Conservation (phyloP, 2,329 filamentous ascomycete species). For the Pyrenochaeta sp. region DNA sequence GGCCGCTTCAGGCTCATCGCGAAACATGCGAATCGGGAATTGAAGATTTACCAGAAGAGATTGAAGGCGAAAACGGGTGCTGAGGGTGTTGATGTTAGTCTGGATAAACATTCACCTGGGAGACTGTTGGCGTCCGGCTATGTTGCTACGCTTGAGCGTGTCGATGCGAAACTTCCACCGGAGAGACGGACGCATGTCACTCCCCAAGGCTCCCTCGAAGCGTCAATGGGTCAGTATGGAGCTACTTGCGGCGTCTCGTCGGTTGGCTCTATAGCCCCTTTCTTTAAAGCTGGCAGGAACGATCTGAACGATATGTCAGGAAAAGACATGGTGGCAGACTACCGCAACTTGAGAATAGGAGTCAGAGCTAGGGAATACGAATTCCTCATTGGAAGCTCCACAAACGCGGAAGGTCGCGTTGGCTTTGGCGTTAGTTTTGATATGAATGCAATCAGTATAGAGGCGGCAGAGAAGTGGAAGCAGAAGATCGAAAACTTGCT, state of each 20-base stretch:
- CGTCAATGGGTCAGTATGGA: slow-evolving; percentile 34
- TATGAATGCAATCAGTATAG: slow-evolving; percentile 44
- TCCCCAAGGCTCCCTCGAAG: slow-evolving; percentile 49
- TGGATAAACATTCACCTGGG: slow-evolving; percentile 48
- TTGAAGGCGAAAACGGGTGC: slow-evolving; percentile 14
- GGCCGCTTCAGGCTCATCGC: slow-evolving; percentile 50
- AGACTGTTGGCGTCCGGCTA: slow-evolving; percentile 55
- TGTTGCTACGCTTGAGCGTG: slow-evolving; percentile 50
- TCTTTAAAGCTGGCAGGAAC: slow-evolving; percentile 40
- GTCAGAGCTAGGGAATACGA: slow-evolving; percentile 56
- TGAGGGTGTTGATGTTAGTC: slow-evolving; percentile 20
- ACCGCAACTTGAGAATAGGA: slow-evolving; percentile 42
- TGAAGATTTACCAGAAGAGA: slow-evolving; percentile 56
- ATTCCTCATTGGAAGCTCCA: slow-evolving; percentile 54
- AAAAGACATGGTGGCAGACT: slow-evolving; percentile 52
- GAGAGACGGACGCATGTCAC: slow-evolving; percentile 32
- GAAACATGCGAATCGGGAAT: slow-evolving; percentile 51
- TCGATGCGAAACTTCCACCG: slow-evolving; percentile 42
- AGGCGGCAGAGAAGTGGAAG: slow-evolving; percentile 40
- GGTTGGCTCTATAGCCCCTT: slow-evolving; percentile 47
- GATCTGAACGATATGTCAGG: slow-evolving; percentile 32
- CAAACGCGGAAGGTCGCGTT: slow-evolving; percentile 46
- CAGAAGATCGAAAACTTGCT: slow-evolving; percentile 40
- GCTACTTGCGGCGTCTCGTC: slow-evolving; percentile 57
- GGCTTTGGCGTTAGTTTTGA: slow-evolving; percentile 53